Evolutionary conservation across 176 grass and related monocot species (phyloP).

Genomic region (Zoysia japonica): DNA sequence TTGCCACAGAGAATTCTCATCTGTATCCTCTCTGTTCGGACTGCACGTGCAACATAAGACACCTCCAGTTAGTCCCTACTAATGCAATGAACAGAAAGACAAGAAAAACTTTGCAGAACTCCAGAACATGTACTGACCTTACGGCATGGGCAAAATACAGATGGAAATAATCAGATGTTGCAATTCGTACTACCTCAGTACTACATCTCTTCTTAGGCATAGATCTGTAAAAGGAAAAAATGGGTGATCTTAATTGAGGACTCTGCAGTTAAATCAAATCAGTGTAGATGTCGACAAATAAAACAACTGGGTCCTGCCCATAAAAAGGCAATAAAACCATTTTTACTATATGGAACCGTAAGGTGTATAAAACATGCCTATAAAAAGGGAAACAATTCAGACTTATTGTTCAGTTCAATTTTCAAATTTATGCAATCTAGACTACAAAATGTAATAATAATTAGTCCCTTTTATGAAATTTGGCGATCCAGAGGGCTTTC

Average conservation of each 20-base stretch:
- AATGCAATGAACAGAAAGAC: too few relatives aligned
- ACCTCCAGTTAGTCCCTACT: too few relatives aligned
- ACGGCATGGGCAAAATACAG: neutral
- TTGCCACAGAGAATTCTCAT: too few relatives aligned
- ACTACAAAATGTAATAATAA: neutral
- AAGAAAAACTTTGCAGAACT: neutral
- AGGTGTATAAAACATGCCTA: too few relatives aligned
- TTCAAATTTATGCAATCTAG: neutral
- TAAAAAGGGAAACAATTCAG: neutral
- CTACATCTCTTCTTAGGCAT: neutral
- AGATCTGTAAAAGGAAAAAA: neutral
- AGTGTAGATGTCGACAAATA: neutral
- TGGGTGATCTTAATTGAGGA: neutral
- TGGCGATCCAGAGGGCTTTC: neutral
- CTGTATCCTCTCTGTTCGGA: too few relatives aligned
- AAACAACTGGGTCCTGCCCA: neutral
- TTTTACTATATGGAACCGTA: neutral
- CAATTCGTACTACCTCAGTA: neutral
- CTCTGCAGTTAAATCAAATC: too few relatives aligned
- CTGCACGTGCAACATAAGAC: too few relatives aligned
- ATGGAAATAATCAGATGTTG: neutral
- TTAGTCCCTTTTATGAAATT: neutral
- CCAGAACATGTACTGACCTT: neutral
- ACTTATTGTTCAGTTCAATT: neutral
- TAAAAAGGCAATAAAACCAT: neutral